Conservation (phyloP, 1,139 yeast species). For the Candida glucosophila region DNA sequence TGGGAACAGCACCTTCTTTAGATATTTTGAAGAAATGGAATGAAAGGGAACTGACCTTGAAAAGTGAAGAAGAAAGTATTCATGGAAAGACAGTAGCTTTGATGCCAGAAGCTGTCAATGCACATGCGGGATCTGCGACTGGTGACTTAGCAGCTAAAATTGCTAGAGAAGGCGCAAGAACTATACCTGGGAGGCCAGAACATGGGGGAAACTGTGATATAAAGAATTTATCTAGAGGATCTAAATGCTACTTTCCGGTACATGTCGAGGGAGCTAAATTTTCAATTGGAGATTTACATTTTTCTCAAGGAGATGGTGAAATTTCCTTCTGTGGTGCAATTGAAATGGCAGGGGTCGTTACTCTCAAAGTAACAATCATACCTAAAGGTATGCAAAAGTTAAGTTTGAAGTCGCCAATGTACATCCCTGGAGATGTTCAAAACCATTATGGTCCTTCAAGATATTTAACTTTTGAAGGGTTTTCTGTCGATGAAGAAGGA, state of each 20-base stretch:
- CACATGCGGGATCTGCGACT: conserved; percentile 3
- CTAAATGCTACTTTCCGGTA: conserved; percentile 40
- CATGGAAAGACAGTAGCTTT: conserved; percentile 17
- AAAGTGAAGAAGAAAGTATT: too few relatives aligned
- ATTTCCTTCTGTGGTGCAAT: conserved; percentile 47
- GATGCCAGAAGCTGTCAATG: conserved; percentile 14
- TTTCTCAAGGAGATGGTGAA: conserved; percentile 46
- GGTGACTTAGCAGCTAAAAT: too few relatives aligned
- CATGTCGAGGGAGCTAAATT: conserved; percentile 39
- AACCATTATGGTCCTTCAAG: conserved; percentile 38
- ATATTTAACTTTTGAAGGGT: conserved; percentile 44
- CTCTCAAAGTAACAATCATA: conserved; percentile 29
- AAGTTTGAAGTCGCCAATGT: conserved; percentile 36
- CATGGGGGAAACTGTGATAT: conserved; percentile 47
- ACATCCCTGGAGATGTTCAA: conserved; percentile 39
- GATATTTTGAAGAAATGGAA: conserved; percentile 38
- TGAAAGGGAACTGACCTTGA: conserved; percentile 33
- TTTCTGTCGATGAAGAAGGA: conserved; percentile 39
- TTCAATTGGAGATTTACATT: conserved; percentile 41
- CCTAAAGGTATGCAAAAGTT: conserved; percentile 32
- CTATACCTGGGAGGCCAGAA: conserved; percentile 45
- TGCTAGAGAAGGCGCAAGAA: conserved; percentile 35
- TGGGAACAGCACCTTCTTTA: conserved; percentile 40
- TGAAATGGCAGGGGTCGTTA: conserved; percentile 42
- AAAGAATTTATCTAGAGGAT: conserved; percentile 39